Percentiles rank a stretch among this genome's conserved stretches.
Conservation (phyloP, 2,329 filamentous ascomycete genomes). For the Fusarium keratoplasticum region DNA sequence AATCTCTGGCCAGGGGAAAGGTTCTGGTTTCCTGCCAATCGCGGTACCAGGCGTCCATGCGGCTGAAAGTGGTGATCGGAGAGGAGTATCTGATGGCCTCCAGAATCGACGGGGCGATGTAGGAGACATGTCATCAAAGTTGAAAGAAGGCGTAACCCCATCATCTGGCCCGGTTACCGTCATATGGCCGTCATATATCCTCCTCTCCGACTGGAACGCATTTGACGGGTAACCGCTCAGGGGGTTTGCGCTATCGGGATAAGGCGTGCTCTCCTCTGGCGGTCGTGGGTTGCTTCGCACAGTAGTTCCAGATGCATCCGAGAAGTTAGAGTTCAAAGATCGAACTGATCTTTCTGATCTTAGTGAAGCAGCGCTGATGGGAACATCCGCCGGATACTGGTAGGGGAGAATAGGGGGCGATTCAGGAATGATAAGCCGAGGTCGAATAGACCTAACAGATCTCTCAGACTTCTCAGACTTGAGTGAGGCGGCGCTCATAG, state of each 20-base stretch:
- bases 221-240: slow-evolving; percentile 39
- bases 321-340: not conserved
- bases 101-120: slow-evolving; percentile 16
- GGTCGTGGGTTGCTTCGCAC: slow-evolving; percentile 34
- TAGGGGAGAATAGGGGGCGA: no score
- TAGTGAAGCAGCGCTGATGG: no score
- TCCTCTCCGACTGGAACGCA: slow-evolving; percentile 11
- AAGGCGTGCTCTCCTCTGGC: slow-evolving; percentile 44
- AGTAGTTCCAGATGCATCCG: slow-evolving; percentile 32
- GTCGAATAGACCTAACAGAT: no score
- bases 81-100: slow-evolving; percentile 26
- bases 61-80: slow-evolving; percentile 31
- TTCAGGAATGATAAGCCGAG: no score
- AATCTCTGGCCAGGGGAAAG: slow-evolving; percentile 41
- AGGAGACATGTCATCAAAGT: not conserved
- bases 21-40: slow-evolving; percentile 33
- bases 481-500: not conserved
- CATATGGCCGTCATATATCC: slow-evolving; percentile 38
- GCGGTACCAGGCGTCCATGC: slow-evolving; percentile 27
- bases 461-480: no score
- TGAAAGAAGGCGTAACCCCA: slow-evolving; percentile 16
- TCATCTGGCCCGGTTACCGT: not conserved
- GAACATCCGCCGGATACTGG: no score
- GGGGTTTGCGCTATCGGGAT: slow-evolving; percentile 36
- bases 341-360: slow-evolving; percentile 36